phyloP scores from a whole-genome alignment of 768 basidiomycete genomes.

The Amanita inopinata region DNA sequence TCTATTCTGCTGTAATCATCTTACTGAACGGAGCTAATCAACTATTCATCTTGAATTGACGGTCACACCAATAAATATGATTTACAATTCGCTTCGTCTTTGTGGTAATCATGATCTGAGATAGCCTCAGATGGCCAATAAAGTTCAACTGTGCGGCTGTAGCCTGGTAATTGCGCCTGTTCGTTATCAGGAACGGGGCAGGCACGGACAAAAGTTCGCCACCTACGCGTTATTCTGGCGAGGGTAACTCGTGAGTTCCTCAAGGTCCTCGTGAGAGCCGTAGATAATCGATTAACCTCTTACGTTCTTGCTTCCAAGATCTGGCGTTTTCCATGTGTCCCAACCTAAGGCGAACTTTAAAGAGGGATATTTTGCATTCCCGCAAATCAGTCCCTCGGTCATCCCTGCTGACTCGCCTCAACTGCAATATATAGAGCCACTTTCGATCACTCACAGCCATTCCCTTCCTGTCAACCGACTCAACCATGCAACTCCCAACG shows the following conservation, averaged over 20 bases:
- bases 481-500: constrained; percentile 65
- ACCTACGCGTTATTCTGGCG: constrained; percentile 28
- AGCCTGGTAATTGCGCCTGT: constrained; percentile 22
- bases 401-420: constrained; percentile 19
- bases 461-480: constrained; percentile 12
- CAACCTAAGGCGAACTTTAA: constrained; percentile 57
- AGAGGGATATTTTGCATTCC: constrained; percentile 37
- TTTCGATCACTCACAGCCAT: constrained; percentile 14
- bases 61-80: constrained; percentile 2
- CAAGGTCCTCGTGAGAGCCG: constrained; percentile 6
- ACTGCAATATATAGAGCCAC: constrained; percentile 10
- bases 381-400: constrained; percentile 25
- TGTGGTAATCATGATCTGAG: constrained; percentile 22
- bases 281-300: constrained; percentile 16
- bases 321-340: constrained; percentile 33
- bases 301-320: constrained; percentile 33
- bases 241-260: constrained; percentile 9
- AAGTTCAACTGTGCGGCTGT: constrained; percentile 27
- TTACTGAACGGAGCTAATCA: constrained; percentile 3
- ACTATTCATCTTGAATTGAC: not conserved
- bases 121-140: constrained; percentile 26
- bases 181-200: constrained; percentile 12
- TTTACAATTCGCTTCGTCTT: constrained; percentile 7
- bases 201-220: constrained; percentile 25
- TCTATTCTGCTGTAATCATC: constrained; percentile 6